Base-by-base conservation (phyloP, 441 rosid species). In the Isatis lusitanica region DNA sequence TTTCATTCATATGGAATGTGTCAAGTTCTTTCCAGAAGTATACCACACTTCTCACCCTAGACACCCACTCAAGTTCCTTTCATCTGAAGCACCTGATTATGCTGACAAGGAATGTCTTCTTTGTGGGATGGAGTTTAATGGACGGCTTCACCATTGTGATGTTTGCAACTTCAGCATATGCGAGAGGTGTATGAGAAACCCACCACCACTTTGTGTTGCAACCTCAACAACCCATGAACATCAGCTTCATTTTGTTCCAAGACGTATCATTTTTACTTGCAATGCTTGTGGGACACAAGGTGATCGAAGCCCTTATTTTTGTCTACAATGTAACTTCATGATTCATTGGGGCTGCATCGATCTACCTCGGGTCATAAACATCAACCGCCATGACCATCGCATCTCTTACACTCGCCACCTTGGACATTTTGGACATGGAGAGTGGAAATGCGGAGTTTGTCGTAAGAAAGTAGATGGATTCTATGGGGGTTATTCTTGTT, bases 281-380 rank as follows among this genome's bases (percentile, higher is more conserved):
- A 73, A 70, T 63, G 76, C 83, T 28, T 88, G 88, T 70, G 58
- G 83, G 46, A 85, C 80, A 55, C 85, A 68, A 55, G 72, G 79
- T 68, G 83, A 81, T 15, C 51, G 63, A 63, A 81, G 79, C 39
- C 88, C 87, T 58, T 78, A 84, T 82, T 85, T 85, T 47, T 24
- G 84, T 70, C 31, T 63, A 24, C 4, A 13, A 7, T 68, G 78
- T 58, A 39, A 68, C 36, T 64, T 68, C 33, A 16, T 61, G 50
- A 39, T 68, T 9, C 78, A 75, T 48, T 11, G 64, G 4, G 21
- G 51, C 0, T 74, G 78, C 16, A 47, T 58, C 35, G 68, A 63
- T 7, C 38, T 74, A 12, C 73, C 68, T 0, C 43, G 28, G 5
- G 9, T 43, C 5, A 67, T 74, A 66, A 51, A 44, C 15, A 58